Evolutionary conservation across 1,284 basidiomycete genomes (phyloP), one percentile per base, ranked within the genome.

Genomic region (Porphyrellus sp.): DNA sequence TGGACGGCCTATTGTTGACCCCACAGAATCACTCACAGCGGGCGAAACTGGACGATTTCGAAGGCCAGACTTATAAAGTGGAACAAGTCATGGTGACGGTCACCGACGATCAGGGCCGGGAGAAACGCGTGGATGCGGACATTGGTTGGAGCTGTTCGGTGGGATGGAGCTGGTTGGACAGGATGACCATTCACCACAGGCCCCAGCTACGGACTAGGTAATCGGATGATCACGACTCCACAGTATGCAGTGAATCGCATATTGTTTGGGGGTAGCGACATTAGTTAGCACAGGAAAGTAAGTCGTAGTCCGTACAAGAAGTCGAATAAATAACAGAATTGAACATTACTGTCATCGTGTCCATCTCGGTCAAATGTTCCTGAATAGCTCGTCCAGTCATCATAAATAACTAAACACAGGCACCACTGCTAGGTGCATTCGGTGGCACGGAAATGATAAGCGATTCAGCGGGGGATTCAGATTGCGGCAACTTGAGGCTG

Each of bases 401-500:
- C n/a, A n/a, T n/a, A n/a, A n/a, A n/a, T n/a, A n/a, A n/a, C 48
- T 23, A 49, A 35, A 37, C 30, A 8, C 24, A 16, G 9, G 15
- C 18, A 5, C 15, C 28, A 27, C n/a, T 16, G 33, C 7, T 15
- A 16, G 8, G 18, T n/a, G 31, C 18, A 16, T 42, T 30, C 20
- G 2, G 25, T 30, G 47, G 25, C 9, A 20, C 40, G 4, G 33
- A 15, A 16, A 24, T 9, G 1, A 27, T 23, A n/a, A 16, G 12
- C 8, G 38, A 34, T 16, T 50, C 30, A 9, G 31, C 33, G 11
- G 50, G 51, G 7, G 38, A 52, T 20, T 52, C 51, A 16, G 46
- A 16, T 20, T 51, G 33, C 0, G 48, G 48, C 12, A 53, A 23
- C 34, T 9, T 53, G 51, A 53, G 51, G 12, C 41, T 25, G 2